Conservation (phyloP, 106 monocot genomes). For the Hemerocallis citrina region DNA sequence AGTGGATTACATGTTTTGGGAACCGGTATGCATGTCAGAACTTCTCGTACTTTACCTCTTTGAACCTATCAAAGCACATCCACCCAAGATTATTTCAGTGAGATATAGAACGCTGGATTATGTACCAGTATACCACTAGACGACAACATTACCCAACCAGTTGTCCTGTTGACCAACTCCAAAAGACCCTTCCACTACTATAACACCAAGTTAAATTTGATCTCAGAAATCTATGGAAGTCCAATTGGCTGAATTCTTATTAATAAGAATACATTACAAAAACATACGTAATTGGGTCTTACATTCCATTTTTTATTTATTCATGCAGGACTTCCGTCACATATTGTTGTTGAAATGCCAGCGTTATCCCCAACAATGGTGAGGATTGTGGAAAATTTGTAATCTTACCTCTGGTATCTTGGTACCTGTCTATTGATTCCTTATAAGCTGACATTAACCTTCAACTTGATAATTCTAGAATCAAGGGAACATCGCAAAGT, state of each 20-base stretch:
- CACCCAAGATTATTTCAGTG: not conserved
- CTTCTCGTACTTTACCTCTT: no score
- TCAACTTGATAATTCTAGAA: constrained; percentile 41
- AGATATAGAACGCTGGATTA: not conserved
- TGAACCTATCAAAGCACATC: no score
- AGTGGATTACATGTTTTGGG: no score
- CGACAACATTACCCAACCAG: no score
- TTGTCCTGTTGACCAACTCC: not conserved
- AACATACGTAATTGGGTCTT: not conserved
- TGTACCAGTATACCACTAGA: not conserved
- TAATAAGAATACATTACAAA: not conserved
- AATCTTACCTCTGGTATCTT: not conserved
- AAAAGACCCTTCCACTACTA: not conserved
- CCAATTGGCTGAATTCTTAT: not conserved
- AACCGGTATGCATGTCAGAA: no score
- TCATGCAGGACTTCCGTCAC: constrained; percentile 51
- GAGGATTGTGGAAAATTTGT: constrained; percentile 6
- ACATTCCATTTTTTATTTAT: not conserved
- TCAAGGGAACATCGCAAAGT: constrained; percentile 97
- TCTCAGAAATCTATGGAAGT: not conserved
- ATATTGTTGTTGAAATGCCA: constrained; percentile 82
- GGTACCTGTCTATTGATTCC: constrained; percentile 1
- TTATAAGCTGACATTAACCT: constrained; percentile 6
- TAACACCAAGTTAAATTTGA: not conserved
- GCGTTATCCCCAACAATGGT: constrained; percentile 99